Conservation (phyloP, 768 basidiomycete genomes). For the Collybiopsis confluens region DNA sequence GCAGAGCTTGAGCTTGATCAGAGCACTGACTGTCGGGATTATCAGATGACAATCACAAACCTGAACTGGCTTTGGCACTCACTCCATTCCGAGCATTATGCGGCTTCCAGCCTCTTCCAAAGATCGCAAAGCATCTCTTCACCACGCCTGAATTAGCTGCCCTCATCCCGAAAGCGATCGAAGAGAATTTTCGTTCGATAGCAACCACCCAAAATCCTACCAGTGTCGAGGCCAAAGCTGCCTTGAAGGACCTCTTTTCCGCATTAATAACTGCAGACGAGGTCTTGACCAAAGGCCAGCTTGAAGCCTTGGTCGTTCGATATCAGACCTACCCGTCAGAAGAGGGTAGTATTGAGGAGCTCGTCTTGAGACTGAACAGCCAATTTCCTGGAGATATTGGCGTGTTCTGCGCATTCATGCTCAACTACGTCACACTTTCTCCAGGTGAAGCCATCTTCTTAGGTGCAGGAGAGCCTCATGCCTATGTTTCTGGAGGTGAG, state of each 20-base stretch:
- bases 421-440: slow-evolving; percentile 79
- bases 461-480: slow-evolving; percentile 95
- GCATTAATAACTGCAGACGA: slow-evolving; percentile 80
- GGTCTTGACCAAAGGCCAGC: slow-evolving; percentile 44
- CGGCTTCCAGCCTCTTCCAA: slow-evolving; percentile 81
- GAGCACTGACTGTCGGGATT: neutral
- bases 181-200: slow-evolving; percentile 46
- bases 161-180: slow-evolving; percentile 58
- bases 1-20: neutral
- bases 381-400: slow-evolving; percentile 95
- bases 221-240: slow-evolving; percentile 49
- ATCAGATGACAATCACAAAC: slow-evolving; percentile 93
- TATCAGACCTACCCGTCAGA: slow-evolving; percentile 47
- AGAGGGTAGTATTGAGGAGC: slow-evolving; percentile 41
- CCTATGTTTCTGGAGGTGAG: slow-evolving; percentile 90
- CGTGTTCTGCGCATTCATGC: slow-evolving; percentile 83
- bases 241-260: slow-evolving; percentile 73
- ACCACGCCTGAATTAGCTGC: slow-evolving; percentile 72
- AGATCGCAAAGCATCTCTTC: slow-evolving; percentile 64
- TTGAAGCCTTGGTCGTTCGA: slow-evolving; percentile 55
- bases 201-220: slow-evolving; percentile 37
- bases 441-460: slow-evolving; percentile 92
- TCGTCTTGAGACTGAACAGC: slow-evolving; percentile 56
- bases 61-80: slow-evolving; percentile 97
- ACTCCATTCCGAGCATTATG: slow-evolving; percentile 89